phyloP scores from a whole-genome alignment of 257 asterid genomes.

The Solanum piurae region DNA sequence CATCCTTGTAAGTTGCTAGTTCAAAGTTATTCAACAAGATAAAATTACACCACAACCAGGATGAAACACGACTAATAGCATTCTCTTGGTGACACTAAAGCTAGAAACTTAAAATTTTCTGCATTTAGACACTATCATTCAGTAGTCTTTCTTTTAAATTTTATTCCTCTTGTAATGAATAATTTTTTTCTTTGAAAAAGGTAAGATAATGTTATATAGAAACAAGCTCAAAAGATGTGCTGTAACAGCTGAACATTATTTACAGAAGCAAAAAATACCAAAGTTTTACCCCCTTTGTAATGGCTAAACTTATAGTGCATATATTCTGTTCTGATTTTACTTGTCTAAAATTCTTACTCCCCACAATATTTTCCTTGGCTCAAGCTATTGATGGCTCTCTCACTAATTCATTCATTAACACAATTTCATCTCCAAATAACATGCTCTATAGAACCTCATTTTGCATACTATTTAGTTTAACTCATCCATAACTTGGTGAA shows the following conservation, averaged over 20 bases:
- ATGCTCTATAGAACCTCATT: neutral
- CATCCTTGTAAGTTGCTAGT: neutral
- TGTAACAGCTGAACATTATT: neutral
- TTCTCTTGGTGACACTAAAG: neutral
- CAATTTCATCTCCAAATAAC: neutral
- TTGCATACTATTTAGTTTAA: neutral
- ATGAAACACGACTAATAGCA: neutral
- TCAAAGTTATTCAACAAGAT: neutral
- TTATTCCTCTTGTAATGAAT: neutral
- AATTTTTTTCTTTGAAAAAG: neutral
- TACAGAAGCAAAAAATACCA: neutral
- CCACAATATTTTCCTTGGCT: neutral
- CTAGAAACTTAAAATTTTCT: neutral
- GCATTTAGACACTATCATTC: neutral
- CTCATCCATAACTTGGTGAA: neutral
- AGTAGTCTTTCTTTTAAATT: neutral
- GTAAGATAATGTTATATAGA: neutral
- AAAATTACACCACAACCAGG: neutral
- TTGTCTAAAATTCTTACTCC: neutral
- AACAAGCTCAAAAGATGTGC: neutral
- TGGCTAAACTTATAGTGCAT: neutral
- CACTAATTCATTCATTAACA: neutral
- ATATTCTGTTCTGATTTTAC: neutral
- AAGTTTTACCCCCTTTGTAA: neutral
- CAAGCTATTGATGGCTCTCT: neutral